Base-by-base conservation (phyloP, 257 asterid genomes). In the Lavandula angustifolia region DNA sequence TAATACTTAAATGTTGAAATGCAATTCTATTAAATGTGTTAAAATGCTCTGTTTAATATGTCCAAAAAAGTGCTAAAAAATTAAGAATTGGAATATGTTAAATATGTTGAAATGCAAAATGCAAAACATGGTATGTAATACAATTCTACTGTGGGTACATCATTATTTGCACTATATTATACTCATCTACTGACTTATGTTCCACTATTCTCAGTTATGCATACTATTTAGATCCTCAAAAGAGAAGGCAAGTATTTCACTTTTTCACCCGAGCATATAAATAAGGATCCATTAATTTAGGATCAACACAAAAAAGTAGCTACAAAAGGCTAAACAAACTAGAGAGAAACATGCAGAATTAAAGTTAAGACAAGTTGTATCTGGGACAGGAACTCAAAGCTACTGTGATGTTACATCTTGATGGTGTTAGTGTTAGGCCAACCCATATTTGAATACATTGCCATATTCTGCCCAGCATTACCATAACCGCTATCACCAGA, bases 401-500 rank as follows among this genome's bases (percentile, higher is more conserved):
- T 54, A 62, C 33, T 37, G 50, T 34, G 60, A 62, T 31, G 60
- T 60, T 60, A 60, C 84, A 84, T 85, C 73, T 83, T 85, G 2
- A 73, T 47, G 43, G 89, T 64, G 76, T 80, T 84, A 54, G 87
- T 64, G 76, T 80, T 84, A 50, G 84, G 78, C 96, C 96, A 88
- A 34, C 84, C 89, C 79, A 78, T 78, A 53, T 54, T 81, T 13
- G 86, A 62, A 70, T 79, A 84, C 76, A 88, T 73, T 0, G 83
- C 78, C 74, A 84, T 65, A 67, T 65, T 80, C 58, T 81, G 94
- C 32, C 75, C 73, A 34, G 83, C 57, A 22, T 81, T 83, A 51
- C 67, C 43, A 35, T 70, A 79, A n/a, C 82, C 27, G 27, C 27
- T 85, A 37, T 87, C 92, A 46, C 80, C 85, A 6, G 96, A 92